These are phyloP conservation scores for Neonectria ditissima DNA, from an alignment of 2,329 filamentous ascomycete genomes.

Conservation along the genomic window DNA sequence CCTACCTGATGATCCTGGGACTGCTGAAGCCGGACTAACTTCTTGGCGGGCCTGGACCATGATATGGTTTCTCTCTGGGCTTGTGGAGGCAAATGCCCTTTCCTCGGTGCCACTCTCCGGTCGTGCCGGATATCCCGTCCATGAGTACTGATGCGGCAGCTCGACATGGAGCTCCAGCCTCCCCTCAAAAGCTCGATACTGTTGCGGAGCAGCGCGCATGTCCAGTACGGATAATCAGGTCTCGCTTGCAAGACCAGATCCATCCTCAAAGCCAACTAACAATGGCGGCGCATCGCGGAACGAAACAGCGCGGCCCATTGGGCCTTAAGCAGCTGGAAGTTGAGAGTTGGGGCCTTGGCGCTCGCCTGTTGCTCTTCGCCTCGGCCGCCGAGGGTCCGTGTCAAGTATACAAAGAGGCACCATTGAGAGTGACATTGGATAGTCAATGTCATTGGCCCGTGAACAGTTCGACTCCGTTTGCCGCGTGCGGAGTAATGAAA, in stretches of 20 bases:
- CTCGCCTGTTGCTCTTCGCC: constrained; percentile 3
- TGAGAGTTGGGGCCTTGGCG: constrained; percentile 19
- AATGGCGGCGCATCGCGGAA: constrained; percentile 6
- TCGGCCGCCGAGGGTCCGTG: constrained; percentile 31
- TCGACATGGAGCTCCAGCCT: constrained; percentile 16
- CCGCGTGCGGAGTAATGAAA: background rate
- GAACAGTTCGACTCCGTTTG: constrained; percentile 28
- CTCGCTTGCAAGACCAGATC: constrained; percentile 1
- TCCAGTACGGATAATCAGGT: constrained; percentile 9
- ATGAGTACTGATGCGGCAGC: background rate
- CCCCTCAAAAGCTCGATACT: constrained; percentile 1
- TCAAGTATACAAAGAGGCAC: constrained; percentile 36
- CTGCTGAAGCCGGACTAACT: constrained; percentile 22
- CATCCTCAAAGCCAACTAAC: constrained; percentile 19
- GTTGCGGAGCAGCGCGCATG: constrained; percentile 11
- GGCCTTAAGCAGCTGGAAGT: constrained; percentile 13
- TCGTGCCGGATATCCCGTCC: constrained; percentile 11
- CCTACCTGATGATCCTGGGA: constrained; percentile 14
- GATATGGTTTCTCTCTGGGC: constrained; percentile 10
- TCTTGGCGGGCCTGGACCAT: constrained; percentile 22
- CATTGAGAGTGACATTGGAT: constrained; percentile 34
- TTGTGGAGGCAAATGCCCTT: constrained; percentile 18
- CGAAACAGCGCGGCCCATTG: constrained; percentile 17
- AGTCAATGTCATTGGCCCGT: constrained; percentile 35
- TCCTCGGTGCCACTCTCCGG: constrained; percentile 20